Evolutionary conservation across 1,284 basidiomycete species (phyloP), one percentile per base, ranked within the genome.

Genomic region (Rhodotorula mucilaginosa): DNA sequence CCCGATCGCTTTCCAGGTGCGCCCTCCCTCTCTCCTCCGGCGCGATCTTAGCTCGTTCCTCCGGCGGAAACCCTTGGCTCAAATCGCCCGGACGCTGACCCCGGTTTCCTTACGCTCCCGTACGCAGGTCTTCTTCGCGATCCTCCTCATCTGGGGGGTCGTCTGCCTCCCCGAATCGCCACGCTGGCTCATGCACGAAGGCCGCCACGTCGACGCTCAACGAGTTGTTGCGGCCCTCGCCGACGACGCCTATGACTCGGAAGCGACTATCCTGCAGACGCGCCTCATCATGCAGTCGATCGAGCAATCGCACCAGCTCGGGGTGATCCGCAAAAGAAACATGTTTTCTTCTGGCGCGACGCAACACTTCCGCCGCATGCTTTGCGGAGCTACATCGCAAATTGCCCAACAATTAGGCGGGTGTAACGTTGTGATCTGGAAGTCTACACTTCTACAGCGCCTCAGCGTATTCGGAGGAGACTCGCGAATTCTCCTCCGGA

Each of bases 81-180:
- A 34, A 34, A 34, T 34, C 34, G 34, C 34, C 34, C 34, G 34
- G 34, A 34, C 34, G 34, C 7, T 34, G 34, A 34, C 34, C 34
- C 34, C 34, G 34, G 34, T 34, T 34, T 34, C 34, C 34, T 49
- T 18, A 18, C 12, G 18, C 48, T 49, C 16, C 19, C 48, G 23
- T 4, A 80, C 85, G 76, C 85, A 86, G 76, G 80, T 83, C 78
- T 70, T 84, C 65, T 86, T 86, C 75, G 84, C 84, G 67, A n/a
- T 81, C 61, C 76, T 84, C 70, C 81, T 86, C 63, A 78, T 84
- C 49, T 29, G 6, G 26, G 39, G 39, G 0, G 51, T 66, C 10
- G 7, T 15, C 19, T 15, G 13, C 19, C 52, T 86, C n/a, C 85
- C 85, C 71, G 84, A 86, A 73, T 83, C 52, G 58, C 59, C 64